Percentiles rank a stretch among this genome's conserved stretches.
These are phyloP conservation scores for Coemansia sp. DNA, from an alignment of 192 early-diverging fungal species.

Conservation along the genomic window DNA sequence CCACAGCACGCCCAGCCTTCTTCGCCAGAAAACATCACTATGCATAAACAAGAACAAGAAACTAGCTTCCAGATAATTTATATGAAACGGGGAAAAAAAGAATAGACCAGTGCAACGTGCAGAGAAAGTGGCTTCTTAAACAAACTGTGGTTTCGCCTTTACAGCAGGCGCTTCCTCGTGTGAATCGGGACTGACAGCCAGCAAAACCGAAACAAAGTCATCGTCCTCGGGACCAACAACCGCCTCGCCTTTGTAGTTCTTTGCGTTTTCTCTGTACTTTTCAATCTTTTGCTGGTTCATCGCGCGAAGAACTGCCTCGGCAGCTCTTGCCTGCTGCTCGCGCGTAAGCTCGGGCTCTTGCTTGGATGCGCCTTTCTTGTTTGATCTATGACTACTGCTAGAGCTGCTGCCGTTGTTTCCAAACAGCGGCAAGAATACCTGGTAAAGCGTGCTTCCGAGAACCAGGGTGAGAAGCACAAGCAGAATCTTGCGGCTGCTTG, in stretches of 20 bases:
- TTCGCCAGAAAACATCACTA: background rate
- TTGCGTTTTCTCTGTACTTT: conserved; percentile 30
- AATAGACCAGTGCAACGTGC: background rate
- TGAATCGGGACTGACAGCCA: conserved; percentile 1
- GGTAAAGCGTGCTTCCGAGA: conserved; percentile 50
- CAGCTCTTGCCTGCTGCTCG: conserved; percentile 47
- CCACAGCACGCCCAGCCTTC: background rate
- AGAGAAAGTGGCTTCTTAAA: background rate
- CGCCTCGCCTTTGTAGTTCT: conserved; percentile 23
- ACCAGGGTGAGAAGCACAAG: conserved; percentile 27
- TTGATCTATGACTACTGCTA: background rate
- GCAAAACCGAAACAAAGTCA: background rate
- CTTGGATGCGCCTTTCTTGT: conserved; percentile 10
- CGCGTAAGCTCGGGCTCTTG: conserved; percentile 22
- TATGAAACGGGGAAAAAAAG: no score
- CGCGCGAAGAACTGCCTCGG: conserved; percentile 35
- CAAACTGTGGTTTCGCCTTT: conserved; percentile 9
- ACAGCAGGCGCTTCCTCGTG: conserved; percentile 9
- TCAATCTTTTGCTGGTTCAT: conserved; percentile 34
- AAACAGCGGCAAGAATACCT: conserved; percentile 40
- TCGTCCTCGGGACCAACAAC: conserved; percentile 12
- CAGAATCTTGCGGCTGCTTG: conserved; percentile 22
- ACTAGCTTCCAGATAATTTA: background rate
- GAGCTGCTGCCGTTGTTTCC: conserved; percentile 8
- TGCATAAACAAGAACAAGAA: background rate